phyloP scores from a whole-genome alignment of 2,329 filamentous ascomycete species.

The Cordyceps pruinosa region DNA sequence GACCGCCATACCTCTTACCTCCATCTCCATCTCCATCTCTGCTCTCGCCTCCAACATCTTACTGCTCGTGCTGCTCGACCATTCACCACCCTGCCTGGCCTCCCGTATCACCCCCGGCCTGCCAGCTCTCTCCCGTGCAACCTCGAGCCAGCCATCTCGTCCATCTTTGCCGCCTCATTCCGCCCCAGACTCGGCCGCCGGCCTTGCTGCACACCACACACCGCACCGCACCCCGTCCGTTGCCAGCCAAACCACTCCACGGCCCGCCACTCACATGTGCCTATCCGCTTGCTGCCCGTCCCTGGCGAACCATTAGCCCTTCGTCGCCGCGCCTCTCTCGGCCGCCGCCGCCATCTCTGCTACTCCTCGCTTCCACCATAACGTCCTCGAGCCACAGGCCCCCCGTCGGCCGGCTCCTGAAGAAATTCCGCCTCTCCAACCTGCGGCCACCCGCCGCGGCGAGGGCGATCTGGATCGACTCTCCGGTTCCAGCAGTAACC shows the following conservation, averaged over 20 bases:
- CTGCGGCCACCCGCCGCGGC: conserved; percentile 35
- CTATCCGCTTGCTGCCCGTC: background rate
- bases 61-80: background rate
- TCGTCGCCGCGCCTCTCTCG: background rate
- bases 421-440: conserved; percentile 15
- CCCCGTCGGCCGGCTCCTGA: conserved; percentile 9
- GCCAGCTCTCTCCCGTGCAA: background rate
- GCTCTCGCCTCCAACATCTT: conserved; percentile 3
- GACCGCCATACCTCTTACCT: background rate
- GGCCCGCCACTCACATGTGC: conserved; percentile 2
- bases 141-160: background rate
- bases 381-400: conserved; percentile 7
- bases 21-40: background rate
- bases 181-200: background rate
- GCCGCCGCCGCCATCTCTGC: background rate
- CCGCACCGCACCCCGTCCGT: background rate
- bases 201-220: background rate
- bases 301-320: conserved; percentile 1
- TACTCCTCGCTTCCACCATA: background rate
- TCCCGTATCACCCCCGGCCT: background rate
- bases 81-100: background rate
- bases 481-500: conserved; percentile 27
- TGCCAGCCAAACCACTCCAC: no score
- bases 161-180: background rate
- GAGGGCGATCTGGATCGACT: conserved; percentile 35